Base-by-base conservation (phyloP, 257 asterid genomes). In the Nicotiana obtusifolia region DNA sequence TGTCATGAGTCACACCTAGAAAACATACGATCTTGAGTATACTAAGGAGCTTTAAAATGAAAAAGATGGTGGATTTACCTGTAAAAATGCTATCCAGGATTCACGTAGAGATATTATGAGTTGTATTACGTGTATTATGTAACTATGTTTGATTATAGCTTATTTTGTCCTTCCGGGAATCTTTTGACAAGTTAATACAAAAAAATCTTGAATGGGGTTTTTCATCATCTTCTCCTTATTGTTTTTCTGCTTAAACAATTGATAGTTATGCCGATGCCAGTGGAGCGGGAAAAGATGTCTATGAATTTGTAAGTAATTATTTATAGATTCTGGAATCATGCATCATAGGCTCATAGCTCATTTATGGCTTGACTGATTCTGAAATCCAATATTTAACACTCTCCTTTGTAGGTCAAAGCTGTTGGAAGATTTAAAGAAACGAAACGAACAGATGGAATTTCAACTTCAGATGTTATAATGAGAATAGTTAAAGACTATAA, bases 361-460 rank as follows among this genome's bases (percentile, higher is more conserved):
- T 62, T 64, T 62, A 5, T 24, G 24, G 17, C 9, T 24, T 10
- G 35, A 11, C 11, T 22, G 13, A 26, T 62, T 24, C 5, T 24
- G 17, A 24, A 61, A 22, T 22, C 26, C 33, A 3, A 60, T 28
- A 60, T 10, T 3, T 22, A 60, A 8, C 78, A 1, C 57, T 80
- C 16, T 69, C 54, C 71, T 60, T 57, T 87, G 59, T 77, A 92
- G 97, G 97, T 92, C 79, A 92, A 92, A 87, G 87, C 90, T 56
- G 92, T 88, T 66, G 97, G 97, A 49, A 90, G 88, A 85, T 92
- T 92, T 86, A 92, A 92, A 86, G 97, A 90, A 81, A 92, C 97
- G 65, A 69, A 88, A 83, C 84, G 94, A 85, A 92, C 97, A 52
- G 91, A 89, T 19, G 97, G 97, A 67, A 92, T 92, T 81, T 92